Base-by-base conservation (phyloP, 106 monocot species). In the Phalaenopsis aphrodite region DNA sequence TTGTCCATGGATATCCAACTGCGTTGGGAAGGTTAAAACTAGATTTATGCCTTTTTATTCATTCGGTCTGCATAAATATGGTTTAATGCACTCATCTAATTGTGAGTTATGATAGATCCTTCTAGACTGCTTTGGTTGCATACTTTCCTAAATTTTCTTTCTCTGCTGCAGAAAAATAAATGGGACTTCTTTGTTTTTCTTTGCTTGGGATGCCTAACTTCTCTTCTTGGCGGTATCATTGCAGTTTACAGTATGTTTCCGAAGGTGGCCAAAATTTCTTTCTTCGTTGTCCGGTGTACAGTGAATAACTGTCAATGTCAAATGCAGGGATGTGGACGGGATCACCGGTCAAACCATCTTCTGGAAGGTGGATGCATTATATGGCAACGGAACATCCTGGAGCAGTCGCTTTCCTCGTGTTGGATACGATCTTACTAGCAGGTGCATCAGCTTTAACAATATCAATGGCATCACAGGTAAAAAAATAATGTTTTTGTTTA, bases 1-100 rank as follows among this genome's bases (percentile, higher is more conserved):
- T 78, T 94, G 97, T 79, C 94, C 94, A 30, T 94, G 92, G 92
- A 90, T 97, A 86, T 97, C 97, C 68, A 97, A 92, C 82, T 97
- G 97, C 79, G 88, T 97, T 41, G 97, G 97, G 41, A 97, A 94
- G 97, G 97, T 97, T 75, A 87, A 81, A 56, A 87, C 12, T 46
- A 8, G 47, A 83, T 56, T 41, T 38, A 55, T n/a, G 47, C 46
- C 2, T 37, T 8, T 21, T 10, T 24, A 14, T 52, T 10, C 52
- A 52, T 52, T 52, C 52, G 52, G 14, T 2, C 52, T 52, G 52
- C 12, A 12, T 52, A 52, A 52, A 52, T 52, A 52, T 52, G 52
- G 52, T 52, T 52, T 52, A 12, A 52, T 52, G 3, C 36, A 77
- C 56, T 14, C 6, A 57, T 56, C 55, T 43, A 42, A 12, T 39